Percentiles rank a stretch among this genome's conserved stretches.
These are phyloP conservation scores for Metschnikowia orientalis DNA, from an alignment of 805 yeast species.

Conservation along the genomic window DNA sequence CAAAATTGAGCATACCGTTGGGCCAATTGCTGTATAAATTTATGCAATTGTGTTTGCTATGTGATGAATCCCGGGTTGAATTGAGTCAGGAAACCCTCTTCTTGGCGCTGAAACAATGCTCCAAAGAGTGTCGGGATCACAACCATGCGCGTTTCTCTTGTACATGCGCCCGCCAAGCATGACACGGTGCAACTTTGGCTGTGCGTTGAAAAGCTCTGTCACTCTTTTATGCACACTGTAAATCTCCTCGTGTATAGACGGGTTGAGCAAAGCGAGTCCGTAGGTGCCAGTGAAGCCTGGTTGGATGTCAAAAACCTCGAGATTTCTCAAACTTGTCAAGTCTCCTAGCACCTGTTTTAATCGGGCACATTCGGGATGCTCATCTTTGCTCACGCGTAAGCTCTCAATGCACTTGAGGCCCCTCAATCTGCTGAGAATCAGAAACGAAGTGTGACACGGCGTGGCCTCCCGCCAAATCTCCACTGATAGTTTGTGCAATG, in stretches of 20 bases:
- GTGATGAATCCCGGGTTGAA: no score
- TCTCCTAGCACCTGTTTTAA: conserved; percentile 21
- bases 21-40: no score
- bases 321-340: conserved; percentile 24
- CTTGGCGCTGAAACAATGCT: no score
- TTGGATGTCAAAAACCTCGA: conserved; percentile 47
- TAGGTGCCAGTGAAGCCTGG: conserved; percentile 52
- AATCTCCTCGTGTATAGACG: conserved; percentile 56
- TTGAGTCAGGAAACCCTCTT: no score
- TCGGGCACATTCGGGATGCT: conserved; percentile 3
- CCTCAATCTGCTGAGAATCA: conserved; percentile 14
- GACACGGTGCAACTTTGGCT: conserved; percentile 33
- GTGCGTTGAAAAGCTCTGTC: conserved; percentile 29
- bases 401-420: conserved; percentile 24
- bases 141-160: no score
- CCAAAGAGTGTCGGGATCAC: no score
- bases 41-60: no score
- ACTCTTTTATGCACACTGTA: conserved; percentile 53
- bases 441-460: conserved; percentile 25
- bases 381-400: conserved; percentile 38
- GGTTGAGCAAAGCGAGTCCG: conserved; percentile 51
- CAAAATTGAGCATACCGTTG: no score
- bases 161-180: no score
- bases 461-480: conserved; percentile 38
- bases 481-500: conserved; percentile 32